Percentiles rank a stretch among this genome's conserved stretches.
phyloP scores from a whole-genome alignment of 257 asterid genomes.

The Solanum gandarillasii region DNA sequence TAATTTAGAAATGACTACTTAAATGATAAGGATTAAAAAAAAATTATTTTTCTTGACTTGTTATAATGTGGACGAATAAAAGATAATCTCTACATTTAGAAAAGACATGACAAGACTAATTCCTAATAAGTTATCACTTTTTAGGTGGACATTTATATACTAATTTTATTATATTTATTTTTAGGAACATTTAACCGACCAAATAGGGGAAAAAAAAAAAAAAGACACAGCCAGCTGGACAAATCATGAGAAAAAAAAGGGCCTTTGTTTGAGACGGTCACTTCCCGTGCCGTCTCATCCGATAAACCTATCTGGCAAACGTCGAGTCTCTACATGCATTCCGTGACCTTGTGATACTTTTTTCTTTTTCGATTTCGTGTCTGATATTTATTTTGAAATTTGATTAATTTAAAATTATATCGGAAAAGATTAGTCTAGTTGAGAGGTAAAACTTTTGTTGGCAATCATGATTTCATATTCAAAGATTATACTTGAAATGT shows the following conservation, averaged over 20 bases:
- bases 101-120: not conserved
- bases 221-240: not conserved
- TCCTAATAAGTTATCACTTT: not conserved
- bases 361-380: too few relatives aligned
- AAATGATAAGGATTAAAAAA: not conserved
- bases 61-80: not conserved
- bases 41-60: not conserved
- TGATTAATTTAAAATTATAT: not conserved
- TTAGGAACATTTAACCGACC: not conserved
- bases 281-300: not conserved
- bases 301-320: not conserved
- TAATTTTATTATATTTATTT: too few relatives aligned
- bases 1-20: not conserved
- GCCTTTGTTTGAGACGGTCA: not conserved
- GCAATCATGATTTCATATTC: not conserved
- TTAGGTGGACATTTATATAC: not conserved
- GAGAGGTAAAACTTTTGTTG: not conserved
- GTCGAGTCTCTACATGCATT: not conserved
- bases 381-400: fast-evolving
- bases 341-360: not conserved
- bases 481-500: not conserved
- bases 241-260: not conserved
- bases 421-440: fast-evolving
- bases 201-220: not conserved
- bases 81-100: not conserved